Evolutionary conservation across 768 basidiomycete genomes (phyloP).

Genomic region (Hemileccinum rubropunctum): DNA sequence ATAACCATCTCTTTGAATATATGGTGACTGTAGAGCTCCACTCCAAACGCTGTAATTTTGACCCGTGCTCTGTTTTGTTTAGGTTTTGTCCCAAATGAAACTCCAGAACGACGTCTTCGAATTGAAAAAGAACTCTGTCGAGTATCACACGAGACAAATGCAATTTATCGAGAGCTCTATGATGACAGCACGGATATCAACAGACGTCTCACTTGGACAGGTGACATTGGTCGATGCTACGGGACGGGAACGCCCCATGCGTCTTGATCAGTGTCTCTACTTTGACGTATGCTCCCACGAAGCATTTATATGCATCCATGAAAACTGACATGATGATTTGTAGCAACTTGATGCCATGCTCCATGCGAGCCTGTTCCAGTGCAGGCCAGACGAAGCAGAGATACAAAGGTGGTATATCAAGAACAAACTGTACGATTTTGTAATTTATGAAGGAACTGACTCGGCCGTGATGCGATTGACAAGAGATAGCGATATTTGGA

Average conservation of each 20-base stretch:
- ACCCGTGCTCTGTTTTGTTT: background rate
- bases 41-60: background rate
- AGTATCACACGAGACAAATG: background rate
- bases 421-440: conserved; percentile 2
- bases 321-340: background rate
- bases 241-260: background rate
- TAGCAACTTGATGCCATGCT: conserved; percentile 4
- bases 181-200: background rate
- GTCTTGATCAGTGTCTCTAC: conserved; percentile 2
- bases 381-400: background rate
- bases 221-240: conserved; percentile 2
- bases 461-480: background rate
- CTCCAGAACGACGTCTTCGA: background rate
- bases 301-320: too few species aligned
- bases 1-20: background rate
- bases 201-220: background rate
- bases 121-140: background rate
- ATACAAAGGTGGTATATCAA: conserved; percentile 3
- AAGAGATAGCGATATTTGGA: background rate
- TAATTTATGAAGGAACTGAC: background rate
- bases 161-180: background rate
- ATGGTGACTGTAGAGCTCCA: background rate
- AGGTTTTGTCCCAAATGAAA: conserved; percentile 2
- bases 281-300: background rate
- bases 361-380: background rate